These are phyloP conservation scores for Solanum habrochaites DNA, from an alignment of 257 asterid genomes.

Conservation along the genomic window DNA sequence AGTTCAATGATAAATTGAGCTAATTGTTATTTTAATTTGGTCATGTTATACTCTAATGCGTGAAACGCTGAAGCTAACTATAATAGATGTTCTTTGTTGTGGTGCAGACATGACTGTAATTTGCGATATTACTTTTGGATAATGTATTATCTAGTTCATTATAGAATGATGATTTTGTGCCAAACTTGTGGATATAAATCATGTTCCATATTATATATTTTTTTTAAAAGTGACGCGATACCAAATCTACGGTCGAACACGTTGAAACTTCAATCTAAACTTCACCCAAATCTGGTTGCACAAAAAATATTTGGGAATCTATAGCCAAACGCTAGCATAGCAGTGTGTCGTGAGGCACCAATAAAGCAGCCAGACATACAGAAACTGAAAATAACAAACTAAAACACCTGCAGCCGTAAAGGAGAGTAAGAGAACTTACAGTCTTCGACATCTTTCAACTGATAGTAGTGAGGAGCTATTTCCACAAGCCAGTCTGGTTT, in stretches of 20 bases:
- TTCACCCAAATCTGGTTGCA: background rate
- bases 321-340: background rate
- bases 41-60: background rate
- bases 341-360: background rate
- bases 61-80: background rate
- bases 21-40: background rate
- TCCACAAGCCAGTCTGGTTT: constrained; percentile 92
- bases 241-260: background rate
- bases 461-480: constrained; percentile 90
- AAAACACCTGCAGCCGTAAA: background rate
- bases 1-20: background rate
- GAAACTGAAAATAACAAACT: background rate
- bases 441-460: constrained; percentile 77
- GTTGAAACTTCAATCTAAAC: background rate
- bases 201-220: background rate
- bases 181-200: background rate
- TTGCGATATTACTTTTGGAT: background rate
- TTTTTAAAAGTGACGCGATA: background rate
- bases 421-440: constrained; percentile 20
- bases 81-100: background rate
- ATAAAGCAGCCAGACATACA: background rate
- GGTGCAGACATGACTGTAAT: background rate
- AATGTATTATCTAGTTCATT: background rate
- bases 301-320: background rate
- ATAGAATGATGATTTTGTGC: background rate